Conservation (phyloP, 1,139 yeast species). For the Geotrichum australiense region DNA sequence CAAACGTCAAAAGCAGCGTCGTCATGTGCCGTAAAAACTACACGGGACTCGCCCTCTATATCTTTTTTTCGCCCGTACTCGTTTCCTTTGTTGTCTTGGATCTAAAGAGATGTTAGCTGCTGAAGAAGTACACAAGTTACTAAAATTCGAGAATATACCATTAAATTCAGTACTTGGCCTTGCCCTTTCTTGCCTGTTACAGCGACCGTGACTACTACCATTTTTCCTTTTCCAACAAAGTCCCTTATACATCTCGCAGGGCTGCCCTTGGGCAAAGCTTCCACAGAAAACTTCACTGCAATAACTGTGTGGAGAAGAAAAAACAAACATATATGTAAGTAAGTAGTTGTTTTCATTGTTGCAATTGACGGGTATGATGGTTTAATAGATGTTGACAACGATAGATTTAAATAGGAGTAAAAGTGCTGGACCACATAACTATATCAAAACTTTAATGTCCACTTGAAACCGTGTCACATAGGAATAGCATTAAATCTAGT, state of each 20-base stretch:
- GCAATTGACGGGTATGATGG: no score
- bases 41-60: constrained; percentile 54
- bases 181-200: constrained; percentile 73
- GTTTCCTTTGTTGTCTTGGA: constrained; percentile 36
- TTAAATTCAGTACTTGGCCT: constrained; percentile 68
- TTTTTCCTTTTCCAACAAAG: constrained; percentile 73
- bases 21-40: constrained; percentile 78
- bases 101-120: constrained; percentile 18
- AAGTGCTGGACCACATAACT: no score
- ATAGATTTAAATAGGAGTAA: no score
- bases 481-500: no score
- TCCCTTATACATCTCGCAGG: constrained; percentile 76
- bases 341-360: no score
- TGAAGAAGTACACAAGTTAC: not conserved
- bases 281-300: constrained; percentile 34
- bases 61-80: constrained; percentile 36
- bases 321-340: no score
- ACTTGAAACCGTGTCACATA: no score
- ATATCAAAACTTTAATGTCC: no score
- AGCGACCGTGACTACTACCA: constrained; percentile 75
- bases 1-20: constrained; percentile 88
- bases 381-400: no score
- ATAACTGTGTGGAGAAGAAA: no score
- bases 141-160: constrained; percentile 19
- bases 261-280: constrained; percentile 29